Evolutionary conservation across 257 asterid species (phyloP), one percentile per base, ranked within the genome.

Genomic region (Knoxia roxburghii): DNA sequence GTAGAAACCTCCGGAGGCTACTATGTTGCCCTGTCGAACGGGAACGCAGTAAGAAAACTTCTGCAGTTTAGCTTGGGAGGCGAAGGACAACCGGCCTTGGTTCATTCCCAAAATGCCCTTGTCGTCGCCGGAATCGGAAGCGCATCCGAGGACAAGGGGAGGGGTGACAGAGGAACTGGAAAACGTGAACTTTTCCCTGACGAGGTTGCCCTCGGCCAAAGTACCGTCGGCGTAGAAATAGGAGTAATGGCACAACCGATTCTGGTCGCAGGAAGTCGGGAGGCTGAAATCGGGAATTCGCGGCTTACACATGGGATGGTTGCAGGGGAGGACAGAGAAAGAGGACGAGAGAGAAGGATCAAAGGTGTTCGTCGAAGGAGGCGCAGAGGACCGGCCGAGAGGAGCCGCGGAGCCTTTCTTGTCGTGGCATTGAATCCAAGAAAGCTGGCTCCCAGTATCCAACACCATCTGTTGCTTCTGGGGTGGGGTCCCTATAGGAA

Each of bases 31-130:
- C 15, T 68, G 81, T 8, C 78, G 69, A 2, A 20, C 54, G 1
- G 98, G 96, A n/a, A 89, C 86, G 74, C 98, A 92, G 73, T 92
- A 92, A 11, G 98, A 92, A 46, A 89, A 92, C 51, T 56, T 87
- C 6, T 80, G 76, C 0, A 89, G 76, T 68, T 81, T 80, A 0
- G 95, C 85, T 60, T 89, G 98, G 6, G 98, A 86, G 24, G 75
- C 68, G 67, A 92, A 92, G 0, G 97, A 89, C 3, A 87, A 72
- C 10, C 92, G 72, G 0, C 97, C 98, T 10, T 72, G 86, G 9
- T 87, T 92, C 98, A 92, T 92, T 45, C 98, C 97, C 60, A 92
- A 71, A 67, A 92, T 89, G 41, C 97, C 97, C 86, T 86, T 87
- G 17, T 83, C 87, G 4, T 84, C 95, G 39, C 40, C 73, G 6